Percentiles rank a stretch among this genome's conserved stretches.
Conservation (phyloP, 23 red algal genomes). For the Gracilariopsis chorda region DNA sequence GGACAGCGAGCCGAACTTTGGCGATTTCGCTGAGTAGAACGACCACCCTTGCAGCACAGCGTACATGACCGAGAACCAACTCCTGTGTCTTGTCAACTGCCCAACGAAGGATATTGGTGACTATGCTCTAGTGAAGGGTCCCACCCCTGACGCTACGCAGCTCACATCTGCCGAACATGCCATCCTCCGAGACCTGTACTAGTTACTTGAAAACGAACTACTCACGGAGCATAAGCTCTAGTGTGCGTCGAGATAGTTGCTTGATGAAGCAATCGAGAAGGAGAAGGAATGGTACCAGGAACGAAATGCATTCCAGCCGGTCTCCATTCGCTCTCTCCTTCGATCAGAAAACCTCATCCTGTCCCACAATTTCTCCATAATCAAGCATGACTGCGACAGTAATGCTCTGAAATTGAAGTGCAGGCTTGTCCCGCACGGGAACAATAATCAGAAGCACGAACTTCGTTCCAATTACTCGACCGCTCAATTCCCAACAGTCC, state of each 20-base stretch:
- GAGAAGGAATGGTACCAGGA: background rate
- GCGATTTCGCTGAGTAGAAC: no score
- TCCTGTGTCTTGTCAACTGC: no score
- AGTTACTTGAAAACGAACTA: background rate
- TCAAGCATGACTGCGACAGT: background rate
- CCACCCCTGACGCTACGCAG: background rate
- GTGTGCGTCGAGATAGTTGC: background rate
- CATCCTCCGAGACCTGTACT: background rate
- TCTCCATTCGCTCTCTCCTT: background rate
- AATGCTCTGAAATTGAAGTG: background rate
- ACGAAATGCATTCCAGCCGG: background rate
- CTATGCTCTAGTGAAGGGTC: no score
- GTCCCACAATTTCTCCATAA: constrained; percentile 16
- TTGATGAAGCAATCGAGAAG: background rate
- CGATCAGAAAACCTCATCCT: background rate
- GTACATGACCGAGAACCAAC: no score
- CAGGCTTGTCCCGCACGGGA: background rate
- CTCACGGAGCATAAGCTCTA: background rate
- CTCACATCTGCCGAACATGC: background rate
- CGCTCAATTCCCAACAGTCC: background rate
- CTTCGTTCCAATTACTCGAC: background rate
- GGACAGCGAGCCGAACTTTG: no score
- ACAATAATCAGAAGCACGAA: background rate
- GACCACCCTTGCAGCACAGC: no score
- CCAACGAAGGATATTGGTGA: no score